Percentiles rank a stretch among this genome's conserved stretches.
Conservation (phyloP, 2,329 filamentous ascomycete genomes). For the Calonectria pseudoreteaudii region DNA sequence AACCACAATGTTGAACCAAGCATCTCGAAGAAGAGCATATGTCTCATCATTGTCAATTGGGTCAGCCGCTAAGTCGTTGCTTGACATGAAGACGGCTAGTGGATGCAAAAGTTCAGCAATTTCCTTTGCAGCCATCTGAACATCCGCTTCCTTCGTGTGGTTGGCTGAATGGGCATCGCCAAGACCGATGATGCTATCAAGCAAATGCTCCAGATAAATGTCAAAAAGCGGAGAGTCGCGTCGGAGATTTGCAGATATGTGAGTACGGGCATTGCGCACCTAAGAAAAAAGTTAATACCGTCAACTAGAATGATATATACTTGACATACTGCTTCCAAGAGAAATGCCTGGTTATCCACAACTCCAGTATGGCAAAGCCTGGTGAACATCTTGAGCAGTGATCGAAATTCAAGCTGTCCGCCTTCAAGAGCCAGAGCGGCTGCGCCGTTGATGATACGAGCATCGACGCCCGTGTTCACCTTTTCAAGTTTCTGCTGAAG, state of each 20-base stretch:
- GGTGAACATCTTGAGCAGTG: slow-evolving; percentile 85
- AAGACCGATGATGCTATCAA: slow-evolving; percentile 90
- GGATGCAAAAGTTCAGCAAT: slow-evolving; percentile 90
- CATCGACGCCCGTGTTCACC: slow-evolving; percentile 83
- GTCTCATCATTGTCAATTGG: slow-evolving; percentile 73
- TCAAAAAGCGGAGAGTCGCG: slow-evolving; percentile 81
- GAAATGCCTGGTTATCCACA: slow-evolving; percentile 72
- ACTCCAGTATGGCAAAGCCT: slow-evolving; percentile 80
- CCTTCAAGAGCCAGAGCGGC: slow-evolving; percentile 82
- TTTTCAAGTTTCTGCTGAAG: slow-evolving; percentile 95
- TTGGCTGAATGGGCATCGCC: slow-evolving; percentile 85
- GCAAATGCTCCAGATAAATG: slow-evolving; percentile 84
- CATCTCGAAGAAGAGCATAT: slow-evolving; percentile 82
- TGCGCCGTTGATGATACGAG: slow-evolving; percentile 85
- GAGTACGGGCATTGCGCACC: slow-evolving; percentile 82
- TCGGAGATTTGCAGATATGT: slow-evolving; percentile 78
- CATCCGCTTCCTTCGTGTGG: slow-evolving; percentile 79
- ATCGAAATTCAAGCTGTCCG: slow-evolving; percentile 84
- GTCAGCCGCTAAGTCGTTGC: slow-evolving; percentile 66
- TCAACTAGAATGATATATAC: background rate
- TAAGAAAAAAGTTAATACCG: slow-evolving; percentile 44
- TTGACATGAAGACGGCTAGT: slow-evolving; percentile 85
- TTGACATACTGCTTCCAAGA: slow-evolving; percentile 77
- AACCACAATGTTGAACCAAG: slow-evolving; percentile 98
- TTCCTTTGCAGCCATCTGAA: slow-evolving; percentile 85